Conservation (phyloP, 2,329 filamentous ascomycete genomes). For the Exophiala viscosa region DNA sequence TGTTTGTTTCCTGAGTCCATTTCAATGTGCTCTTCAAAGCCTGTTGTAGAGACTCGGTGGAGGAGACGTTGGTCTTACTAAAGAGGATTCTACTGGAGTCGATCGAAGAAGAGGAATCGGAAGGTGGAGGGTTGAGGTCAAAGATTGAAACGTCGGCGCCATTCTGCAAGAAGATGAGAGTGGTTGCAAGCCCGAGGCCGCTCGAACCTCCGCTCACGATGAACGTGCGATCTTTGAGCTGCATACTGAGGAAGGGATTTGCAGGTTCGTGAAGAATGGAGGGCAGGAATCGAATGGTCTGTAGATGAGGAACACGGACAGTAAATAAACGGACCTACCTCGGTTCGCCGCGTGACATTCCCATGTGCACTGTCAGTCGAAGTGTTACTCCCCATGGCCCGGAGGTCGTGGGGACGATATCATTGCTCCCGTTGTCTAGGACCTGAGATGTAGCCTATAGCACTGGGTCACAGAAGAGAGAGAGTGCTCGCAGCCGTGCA, state of each 20-base stretch:
- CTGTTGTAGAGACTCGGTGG: conserved; percentile 24
- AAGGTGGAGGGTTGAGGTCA: conserved; percentile 29
- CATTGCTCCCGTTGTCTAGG: no score
- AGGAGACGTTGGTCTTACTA: conserved; percentile 29
- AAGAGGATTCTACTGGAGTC: conserved; percentile 28
- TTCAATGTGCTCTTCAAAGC: conserved; percentile 24
- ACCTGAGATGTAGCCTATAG: no score
- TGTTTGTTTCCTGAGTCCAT: conserved; percentile 23
- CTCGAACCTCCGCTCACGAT: conserved; percentile 23
- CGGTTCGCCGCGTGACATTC: not conserved
- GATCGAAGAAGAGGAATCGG: conserved; percentile 6
- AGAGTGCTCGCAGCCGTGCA: no score
- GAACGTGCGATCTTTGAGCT: conserved; percentile 27
- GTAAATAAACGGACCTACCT: not conserved
- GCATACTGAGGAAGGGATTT: conserved; percentile 14
- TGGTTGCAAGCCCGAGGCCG: conserved; percentile 29
- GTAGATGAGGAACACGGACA: not conserved
- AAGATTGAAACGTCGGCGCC: conserved; percentile 29
- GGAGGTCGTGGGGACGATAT: no score
- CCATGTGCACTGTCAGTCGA: not conserved
- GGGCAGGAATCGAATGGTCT: not conserved
- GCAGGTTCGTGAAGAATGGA: not conserved
- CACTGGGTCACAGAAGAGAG: no score
- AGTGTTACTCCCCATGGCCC: not conserved
- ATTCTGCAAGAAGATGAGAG: conserved; percentile 20